Conservation (phyloP, 768 basidiomycete genomes). For the Boletus tomentosulus region DNA sequence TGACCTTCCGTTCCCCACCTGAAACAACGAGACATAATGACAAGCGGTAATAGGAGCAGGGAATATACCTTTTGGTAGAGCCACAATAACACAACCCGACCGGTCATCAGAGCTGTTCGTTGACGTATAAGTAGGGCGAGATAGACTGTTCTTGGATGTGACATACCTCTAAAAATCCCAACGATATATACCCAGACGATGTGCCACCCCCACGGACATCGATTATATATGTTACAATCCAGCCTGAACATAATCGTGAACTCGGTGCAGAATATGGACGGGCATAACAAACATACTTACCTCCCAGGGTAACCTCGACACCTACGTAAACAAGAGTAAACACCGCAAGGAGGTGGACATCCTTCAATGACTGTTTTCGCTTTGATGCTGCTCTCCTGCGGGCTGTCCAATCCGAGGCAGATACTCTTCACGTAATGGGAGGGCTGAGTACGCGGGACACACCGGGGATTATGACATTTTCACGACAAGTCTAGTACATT, state of each 20-base stretch:
- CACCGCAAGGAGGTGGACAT: slow-evolving; percentile 59
- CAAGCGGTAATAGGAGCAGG: background rate
- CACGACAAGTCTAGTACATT: too few relatives aligned
- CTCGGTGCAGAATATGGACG: background rate
- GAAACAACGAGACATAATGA: background rate
- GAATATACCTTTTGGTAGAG: slow-evolving; percentile 45
- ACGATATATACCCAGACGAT: slow-evolving; percentile 47
- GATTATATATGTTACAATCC: slow-evolving; percentile 64
- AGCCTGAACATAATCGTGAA: slow-evolving; percentile 39
- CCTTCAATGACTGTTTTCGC: slow-evolving; percentile 38
- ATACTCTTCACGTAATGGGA: slow-evolving; percentile 40
- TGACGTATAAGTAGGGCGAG: background rate
- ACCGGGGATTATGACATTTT: too few relatives aligned
- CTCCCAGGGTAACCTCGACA: slow-evolving; percentile 52
- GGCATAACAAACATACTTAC: slow-evolving; percentile 20
- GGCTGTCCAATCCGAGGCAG: slow-evolving; percentile 50
- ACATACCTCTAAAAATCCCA: slow-evolving; percentile 52
- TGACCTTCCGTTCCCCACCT: slow-evolving; percentile 54
- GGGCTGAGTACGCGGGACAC: background rate
- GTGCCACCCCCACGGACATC: slow-evolving; percentile 42
- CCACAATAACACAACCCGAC: slow-evolving; percentile 54
- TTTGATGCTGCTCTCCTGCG: slow-evolving; percentile 33
- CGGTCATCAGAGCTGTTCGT: slow-evolving; percentile 49
- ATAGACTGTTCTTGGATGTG: background rate
- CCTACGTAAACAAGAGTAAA: slow-evolving; percentile 69